Evolutionary conservation across 306 rosid genomes (phyloP).

Genomic region (Hylodesmum podocarpum): DNA sequence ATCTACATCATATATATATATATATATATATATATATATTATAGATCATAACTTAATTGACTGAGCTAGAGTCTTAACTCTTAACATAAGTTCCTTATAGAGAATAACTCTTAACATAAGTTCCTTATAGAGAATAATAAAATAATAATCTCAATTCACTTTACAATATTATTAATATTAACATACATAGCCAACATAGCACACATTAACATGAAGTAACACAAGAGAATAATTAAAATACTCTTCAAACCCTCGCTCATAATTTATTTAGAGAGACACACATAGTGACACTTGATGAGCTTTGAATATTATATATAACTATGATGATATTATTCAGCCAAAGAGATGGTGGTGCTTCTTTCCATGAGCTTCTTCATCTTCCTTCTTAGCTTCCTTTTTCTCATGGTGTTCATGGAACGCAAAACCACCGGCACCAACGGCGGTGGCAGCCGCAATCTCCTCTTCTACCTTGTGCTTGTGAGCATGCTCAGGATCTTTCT

Average conservation of each 20-base stretch:
- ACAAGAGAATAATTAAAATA: not conserved
- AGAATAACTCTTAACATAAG: not conserved
- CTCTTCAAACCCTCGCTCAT: constrained; percentile 11
- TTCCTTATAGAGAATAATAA: not conserved
- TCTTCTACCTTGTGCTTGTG: constrained; percentile 72
- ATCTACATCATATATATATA: too few species aligned
- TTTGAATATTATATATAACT: too few species aligned
- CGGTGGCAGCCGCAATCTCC: constrained; percentile 54
- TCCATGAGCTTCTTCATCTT: constrained; percentile 65
- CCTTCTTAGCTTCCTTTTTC: constrained; percentile 58
- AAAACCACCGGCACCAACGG: constrained; percentile 61
- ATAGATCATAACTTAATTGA: too few species aligned
- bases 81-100: not conserved
- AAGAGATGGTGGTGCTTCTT: constrained; percentile 44
- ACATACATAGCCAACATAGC: not conserved
- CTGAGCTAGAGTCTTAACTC: too few species aligned
- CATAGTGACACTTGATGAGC: not conserved
- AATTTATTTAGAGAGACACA: not conserved
- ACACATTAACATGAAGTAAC: not conserved
- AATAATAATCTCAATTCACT: not conserved
- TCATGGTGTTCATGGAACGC: constrained; percentile 78
- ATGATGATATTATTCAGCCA: too few species aligned
- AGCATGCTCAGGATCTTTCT: constrained; percentile 61
- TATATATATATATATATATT: too few species aligned
- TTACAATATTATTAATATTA: not conserved